A percentile compares a stretch with the other conserved stretches of the same genome.
Evolutionary conservation across 1,284 basidiomycete species (phyloP).

Genomic region (Golubevia pallescens): DNA sequence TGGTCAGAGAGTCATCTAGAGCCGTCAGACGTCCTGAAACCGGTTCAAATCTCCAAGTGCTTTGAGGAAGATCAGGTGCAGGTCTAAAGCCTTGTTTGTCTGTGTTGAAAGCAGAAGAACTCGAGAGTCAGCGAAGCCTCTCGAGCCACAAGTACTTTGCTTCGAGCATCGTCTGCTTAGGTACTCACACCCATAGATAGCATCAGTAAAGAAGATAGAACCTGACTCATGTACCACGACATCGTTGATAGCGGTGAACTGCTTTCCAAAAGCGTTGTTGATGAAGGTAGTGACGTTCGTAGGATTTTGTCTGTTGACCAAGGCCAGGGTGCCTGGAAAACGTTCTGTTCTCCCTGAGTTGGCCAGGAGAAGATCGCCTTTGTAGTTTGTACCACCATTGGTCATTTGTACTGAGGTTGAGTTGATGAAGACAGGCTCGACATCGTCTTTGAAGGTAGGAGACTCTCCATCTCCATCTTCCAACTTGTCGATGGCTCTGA

Average conservation of each 20-base stretch:
- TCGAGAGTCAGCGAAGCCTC: too few species aligned
- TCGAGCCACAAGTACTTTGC: too few species aligned
- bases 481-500: not conserved
- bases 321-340: conserved; percentile 8
- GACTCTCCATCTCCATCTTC: not conserved
- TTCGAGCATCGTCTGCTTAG: too few species aligned
- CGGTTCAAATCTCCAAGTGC: too few species aligned
- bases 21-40: conserved; percentile 1
- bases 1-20: conserved; percentile 7
- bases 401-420: conserved; percentile 14
- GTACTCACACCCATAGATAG: conserved; percentile 5
- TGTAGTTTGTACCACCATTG: conserved; percentile 16
- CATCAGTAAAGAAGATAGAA: conserved; percentile 18
- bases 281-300: conserved; percentile 3
- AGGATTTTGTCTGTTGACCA: conserved; percentile 3
- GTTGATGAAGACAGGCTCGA: conserved; percentile 11
- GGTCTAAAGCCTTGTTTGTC: too few species aligned
- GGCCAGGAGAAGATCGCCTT: conserved; percentile 4
- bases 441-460: conserved; percentile 1
- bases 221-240: conserved; percentile 13
- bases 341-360: conserved; percentile 2
- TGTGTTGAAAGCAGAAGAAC: too few species aligned
- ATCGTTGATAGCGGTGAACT: conserved; percentile 16
- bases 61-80: too few species aligned
- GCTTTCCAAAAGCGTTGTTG: conserved; percentile 13